Evolutionary conservation across 106 monocot genomes (phyloP).

Genomic region (Agapanthus africanus): DNA sequence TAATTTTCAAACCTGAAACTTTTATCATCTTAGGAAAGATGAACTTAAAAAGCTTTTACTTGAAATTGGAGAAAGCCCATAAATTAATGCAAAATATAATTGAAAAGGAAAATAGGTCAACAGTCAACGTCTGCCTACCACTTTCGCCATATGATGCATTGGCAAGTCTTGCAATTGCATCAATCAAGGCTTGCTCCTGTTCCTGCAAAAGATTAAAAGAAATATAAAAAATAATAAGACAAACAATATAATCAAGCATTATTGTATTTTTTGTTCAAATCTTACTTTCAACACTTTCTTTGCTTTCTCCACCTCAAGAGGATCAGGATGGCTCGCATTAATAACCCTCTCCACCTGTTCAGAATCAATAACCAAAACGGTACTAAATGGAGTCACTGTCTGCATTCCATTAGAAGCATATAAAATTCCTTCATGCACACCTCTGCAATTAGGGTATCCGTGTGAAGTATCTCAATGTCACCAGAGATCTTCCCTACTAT

Average conservation of each 20-base stretch:
- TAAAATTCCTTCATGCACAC: conserved; percentile 9
- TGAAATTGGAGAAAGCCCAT: neutral
- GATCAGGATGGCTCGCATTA: conserved; percentile 41
- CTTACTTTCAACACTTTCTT: conserved; percentile 71
- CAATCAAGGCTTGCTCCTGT: conserved; percentile 70
- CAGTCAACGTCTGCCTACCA: conserved; percentile 43
- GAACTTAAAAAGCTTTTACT: neutral
- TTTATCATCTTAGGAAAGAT: neutral
- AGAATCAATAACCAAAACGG: neutral
- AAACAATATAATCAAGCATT: neutral
- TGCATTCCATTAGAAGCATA: neutral
- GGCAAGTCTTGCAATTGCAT: conserved; percentile 69
- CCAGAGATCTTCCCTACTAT: conserved; percentile 32
- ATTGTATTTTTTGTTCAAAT: neutral
- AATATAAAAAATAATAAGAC: neutral
- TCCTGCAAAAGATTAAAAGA: conserved; percentile 39
- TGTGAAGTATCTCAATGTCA: conserved; percentile 54
- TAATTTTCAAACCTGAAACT: neutral
- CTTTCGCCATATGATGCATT: conserved; percentile 73
- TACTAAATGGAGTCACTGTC: neutral
- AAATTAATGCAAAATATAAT: neutral
- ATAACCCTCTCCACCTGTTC: conserved; percentile 77
- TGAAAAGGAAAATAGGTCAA: neutral
- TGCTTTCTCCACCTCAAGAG: conserved; percentile 68
- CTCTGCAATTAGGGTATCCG: conserved; percentile 52